Conservation (phyloP, 2,329 filamentous ascomycete species). For the Zymoseptoria tritici region DNA sequence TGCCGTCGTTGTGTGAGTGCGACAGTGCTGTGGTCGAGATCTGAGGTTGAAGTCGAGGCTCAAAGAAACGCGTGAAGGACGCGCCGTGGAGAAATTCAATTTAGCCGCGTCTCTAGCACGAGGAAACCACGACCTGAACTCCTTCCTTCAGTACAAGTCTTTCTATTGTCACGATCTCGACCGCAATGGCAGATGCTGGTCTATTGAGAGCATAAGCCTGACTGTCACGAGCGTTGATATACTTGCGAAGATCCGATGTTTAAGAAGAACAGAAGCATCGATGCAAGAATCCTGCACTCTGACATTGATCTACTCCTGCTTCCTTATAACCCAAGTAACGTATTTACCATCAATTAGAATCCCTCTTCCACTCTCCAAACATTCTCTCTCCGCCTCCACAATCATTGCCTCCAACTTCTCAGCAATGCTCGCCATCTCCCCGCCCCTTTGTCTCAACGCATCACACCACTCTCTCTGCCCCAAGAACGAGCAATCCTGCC, state of each 20-base stretch:
- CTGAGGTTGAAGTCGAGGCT: not conserved
- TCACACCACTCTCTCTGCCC: conserved; percentile 11
- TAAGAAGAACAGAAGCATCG: not conserved
- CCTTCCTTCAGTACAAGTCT: not conserved
- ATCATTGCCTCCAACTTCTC: not conserved
- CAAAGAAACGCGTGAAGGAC: not conserved
- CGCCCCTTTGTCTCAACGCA: conserved; percentile 7
- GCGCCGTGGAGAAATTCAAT: not conserved
- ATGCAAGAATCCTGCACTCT: not conserved
- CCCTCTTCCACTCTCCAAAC: not conserved
- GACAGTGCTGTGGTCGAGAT: not conserved
- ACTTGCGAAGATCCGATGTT: not conserved
- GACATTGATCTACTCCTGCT: not conserved
- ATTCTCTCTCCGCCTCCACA: not conserved
- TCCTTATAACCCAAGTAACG: not conserved
- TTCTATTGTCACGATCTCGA: not conserved
- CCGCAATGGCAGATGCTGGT: not conserved
- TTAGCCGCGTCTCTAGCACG: not conserved
- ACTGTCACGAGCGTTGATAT: not conserved
- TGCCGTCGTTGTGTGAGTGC: not conserved
- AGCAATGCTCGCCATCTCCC: not conserved
- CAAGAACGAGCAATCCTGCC: conserved; percentile 16
- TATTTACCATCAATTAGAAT: not conserved
- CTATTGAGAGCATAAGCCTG: no score
- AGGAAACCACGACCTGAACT: not conserved